phyloP scores from a whole-genome alignment of 1,284 basidiomycete genomes.

The Meira miltonrushii region DNA sequence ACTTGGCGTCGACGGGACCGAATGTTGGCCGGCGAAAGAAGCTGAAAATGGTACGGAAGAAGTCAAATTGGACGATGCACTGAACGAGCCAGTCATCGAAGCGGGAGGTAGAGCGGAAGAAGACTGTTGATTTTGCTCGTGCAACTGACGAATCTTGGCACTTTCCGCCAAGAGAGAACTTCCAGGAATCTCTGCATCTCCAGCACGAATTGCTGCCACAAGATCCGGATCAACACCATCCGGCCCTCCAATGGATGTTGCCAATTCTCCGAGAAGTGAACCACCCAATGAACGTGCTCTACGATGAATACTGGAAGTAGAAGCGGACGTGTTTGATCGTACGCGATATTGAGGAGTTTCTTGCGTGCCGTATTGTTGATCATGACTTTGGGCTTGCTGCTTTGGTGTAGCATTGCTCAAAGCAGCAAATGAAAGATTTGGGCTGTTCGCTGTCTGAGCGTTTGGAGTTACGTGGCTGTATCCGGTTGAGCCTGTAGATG shows the following conservation, averaged over 20 bases:
- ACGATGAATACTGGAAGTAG: conserved; percentile 30
- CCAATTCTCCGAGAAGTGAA: conserved; percentile 26
- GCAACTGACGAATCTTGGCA: background rate
- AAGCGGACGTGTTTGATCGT: background rate
- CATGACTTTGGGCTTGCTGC: conserved; percentile 15
- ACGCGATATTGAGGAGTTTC: too few relatives aligned
- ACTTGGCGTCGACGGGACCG: conserved; percentile 17
- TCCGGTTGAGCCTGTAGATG: conserved; percentile 17
- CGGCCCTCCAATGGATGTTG: conserved; percentile 46
- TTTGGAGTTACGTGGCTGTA: too few relatives aligned
- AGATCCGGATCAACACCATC: conserved; percentile 50
- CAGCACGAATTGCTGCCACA: conserved; percentile 44
- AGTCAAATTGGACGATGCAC: background rate
- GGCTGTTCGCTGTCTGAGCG: conserved; percentile 13
- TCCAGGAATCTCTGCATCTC: conserved; percentile 29
- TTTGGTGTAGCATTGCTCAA: conserved; percentile 21
- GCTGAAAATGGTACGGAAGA: conserved; percentile 5
- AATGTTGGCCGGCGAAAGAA: too few relatives aligned
- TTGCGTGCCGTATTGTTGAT: background rate
- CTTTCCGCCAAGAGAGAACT: background rate
- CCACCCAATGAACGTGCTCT: conserved; percentile 45
- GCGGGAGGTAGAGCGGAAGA: conserved; percentile 13
- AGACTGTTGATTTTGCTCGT: background rate
- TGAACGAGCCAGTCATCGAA: background rate
- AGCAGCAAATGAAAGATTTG: background rate